Evolutionary conservation across 352 stramenopile species (phyloP).

Genomic region (Blastocystis sp.): DNA sequence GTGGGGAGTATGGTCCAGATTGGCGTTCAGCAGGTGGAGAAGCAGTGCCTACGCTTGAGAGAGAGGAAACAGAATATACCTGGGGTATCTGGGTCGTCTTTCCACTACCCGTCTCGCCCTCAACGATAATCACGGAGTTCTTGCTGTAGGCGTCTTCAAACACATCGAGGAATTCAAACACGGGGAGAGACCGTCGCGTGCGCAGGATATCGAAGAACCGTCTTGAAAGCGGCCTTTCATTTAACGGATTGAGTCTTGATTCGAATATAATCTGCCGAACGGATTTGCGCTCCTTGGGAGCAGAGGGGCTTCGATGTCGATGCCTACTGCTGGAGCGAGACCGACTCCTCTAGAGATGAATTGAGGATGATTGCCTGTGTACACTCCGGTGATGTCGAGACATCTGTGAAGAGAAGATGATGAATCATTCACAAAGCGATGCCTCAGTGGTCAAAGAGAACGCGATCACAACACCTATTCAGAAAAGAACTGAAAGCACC

Average conservation of each 20-base stretch:
- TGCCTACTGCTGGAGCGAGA: constrained; percentile 48
- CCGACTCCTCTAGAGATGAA: constrained; percentile 58
- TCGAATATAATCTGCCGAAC: constrained; percentile 66
- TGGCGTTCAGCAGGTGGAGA: constrained; percentile 34
- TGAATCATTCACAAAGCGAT: not conserved
- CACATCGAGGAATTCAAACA: constrained; percentile 85
- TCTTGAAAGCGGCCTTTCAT: constrained; percentile 80
- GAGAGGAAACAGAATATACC: not conserved
- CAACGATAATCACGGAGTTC: constrained; percentile 84
- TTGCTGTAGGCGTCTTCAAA: constrained; percentile 79
- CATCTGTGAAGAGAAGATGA: not conserved
- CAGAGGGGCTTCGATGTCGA: not conserved
- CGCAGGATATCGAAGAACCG: constrained; percentile 86
- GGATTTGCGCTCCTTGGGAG: constrained; percentile 23
- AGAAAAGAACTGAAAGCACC: no score
- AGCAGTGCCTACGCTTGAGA: constrained; percentile 45
- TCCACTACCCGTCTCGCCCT: constrained; percentile 71
- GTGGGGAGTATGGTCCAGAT: constrained; percentile 46
- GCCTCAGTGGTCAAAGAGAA: no score
- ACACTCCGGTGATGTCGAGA: constrained; percentile 37
- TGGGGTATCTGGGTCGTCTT: constrained; percentile 72
- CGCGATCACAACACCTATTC: no score
- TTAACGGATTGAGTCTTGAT: constrained; percentile 84
- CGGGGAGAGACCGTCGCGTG: constrained; percentile 83
- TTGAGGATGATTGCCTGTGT: not conserved